Conservation (phyloP, 345 rosid genomes). For the Salix viminalis region DNA sequence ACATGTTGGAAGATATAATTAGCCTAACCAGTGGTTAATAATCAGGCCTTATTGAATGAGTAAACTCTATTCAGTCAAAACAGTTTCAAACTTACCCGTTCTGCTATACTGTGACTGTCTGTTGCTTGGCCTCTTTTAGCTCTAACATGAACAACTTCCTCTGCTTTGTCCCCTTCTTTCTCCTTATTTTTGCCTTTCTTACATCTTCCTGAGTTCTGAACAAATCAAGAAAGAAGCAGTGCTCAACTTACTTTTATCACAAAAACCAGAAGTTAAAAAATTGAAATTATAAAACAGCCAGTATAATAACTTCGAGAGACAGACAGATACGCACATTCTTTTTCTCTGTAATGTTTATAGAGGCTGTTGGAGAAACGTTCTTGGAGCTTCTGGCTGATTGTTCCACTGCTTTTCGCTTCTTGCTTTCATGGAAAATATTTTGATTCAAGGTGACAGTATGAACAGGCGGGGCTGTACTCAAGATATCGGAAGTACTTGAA, state of each 20-base stretch:
- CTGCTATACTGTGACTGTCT: slow-evolving; percentile 60
- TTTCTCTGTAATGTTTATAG: slow-evolving; percentile 14
- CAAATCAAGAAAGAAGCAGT: neutral
- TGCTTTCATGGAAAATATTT: slow-evolving; percentile 19
- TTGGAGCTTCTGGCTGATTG: slow-evolving; percentile 22
- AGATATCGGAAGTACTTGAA: slow-evolving; percentile 6
- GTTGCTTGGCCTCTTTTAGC: slow-evolving; percentile 79
- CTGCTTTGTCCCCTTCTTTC: slow-evolving; percentile 8
- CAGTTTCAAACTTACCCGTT: slow-evolving; percentile 36
- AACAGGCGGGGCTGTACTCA: slow-evolving; percentile 6
- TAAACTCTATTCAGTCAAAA: neutral
- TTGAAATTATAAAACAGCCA: neutral
- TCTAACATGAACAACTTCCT: slow-evolving; percentile 32
- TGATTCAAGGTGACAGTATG: slow-evolving; percentile 1
- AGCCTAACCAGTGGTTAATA: neutral
- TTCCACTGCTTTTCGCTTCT: slow-evolving; percentile 23
- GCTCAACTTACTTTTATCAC: neutral
- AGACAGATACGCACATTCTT: slow-evolving; percentile 16
- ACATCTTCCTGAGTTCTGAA: slow-evolving; percentile 3
- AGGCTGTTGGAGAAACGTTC: slow-evolving; percentile 22
- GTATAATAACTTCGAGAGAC: neutral
- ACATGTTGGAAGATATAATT: neutral
- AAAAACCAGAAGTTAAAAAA: neutral
- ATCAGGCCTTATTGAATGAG: neutral
- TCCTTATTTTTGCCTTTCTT: slow-evolving; percentile 17